These are phyloP conservation scores for Aspergillus pseudotamarii DNA, from an alignment of 2,329 filamentous ascomycete species.

Conservation along the genomic window DNA sequence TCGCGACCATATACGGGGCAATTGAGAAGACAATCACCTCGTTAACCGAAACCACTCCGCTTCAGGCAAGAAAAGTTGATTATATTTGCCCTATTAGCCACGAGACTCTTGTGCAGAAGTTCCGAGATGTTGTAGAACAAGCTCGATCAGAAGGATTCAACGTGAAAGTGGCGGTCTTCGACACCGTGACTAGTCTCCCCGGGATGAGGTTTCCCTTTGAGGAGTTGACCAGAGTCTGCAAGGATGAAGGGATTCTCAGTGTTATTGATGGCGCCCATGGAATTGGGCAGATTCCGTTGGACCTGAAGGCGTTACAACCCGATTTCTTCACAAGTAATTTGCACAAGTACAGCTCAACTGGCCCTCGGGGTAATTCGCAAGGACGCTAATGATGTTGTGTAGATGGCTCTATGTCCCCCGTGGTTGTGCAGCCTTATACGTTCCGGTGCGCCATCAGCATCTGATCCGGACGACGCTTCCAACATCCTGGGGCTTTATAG, in stretches of 20 bases:
- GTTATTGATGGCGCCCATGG: slow-evolving; percentile 6
- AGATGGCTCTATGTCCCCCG: slow-evolving; percentile 9
- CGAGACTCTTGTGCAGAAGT: not conserved
- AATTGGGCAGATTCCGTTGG: slow-evolving; percentile 6
- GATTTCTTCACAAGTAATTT: slow-evolving; percentile 7
- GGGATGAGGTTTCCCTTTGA: slow-evolving; percentile 6
- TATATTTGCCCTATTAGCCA: slow-evolving; percentile 8
- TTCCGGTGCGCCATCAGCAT: slow-evolving; percentile 1
- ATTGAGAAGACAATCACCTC: slow-evolving; percentile 4
- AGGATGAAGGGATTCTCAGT: not conserved
- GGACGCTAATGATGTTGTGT: not conserved
- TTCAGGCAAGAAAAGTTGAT: slow-evolving; percentile 5
- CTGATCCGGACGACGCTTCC: slow-evolving; percentile 6
- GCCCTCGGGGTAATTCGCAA: not conserved
- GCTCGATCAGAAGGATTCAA: not conserved
- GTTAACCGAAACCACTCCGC: slow-evolving; percentile 4
- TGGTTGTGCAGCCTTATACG: slow-evolving; percentile 3
- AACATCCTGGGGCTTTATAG: slow-evolving; percentile 5
- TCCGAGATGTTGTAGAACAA: not conserved
- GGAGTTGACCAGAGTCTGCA: not conserved
- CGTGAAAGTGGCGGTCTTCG: not conserved
- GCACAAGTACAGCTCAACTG: not conserved
- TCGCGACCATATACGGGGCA: slow-evolving; percentile 1
- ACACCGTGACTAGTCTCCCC: not conserved
- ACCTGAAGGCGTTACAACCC: not conserved